These are phyloP conservation scores for Botryosphaeria dothidea DNA, from an alignment of 2,329 filamentous ascomycete genomes.

Conservation along the genomic window DNA sequence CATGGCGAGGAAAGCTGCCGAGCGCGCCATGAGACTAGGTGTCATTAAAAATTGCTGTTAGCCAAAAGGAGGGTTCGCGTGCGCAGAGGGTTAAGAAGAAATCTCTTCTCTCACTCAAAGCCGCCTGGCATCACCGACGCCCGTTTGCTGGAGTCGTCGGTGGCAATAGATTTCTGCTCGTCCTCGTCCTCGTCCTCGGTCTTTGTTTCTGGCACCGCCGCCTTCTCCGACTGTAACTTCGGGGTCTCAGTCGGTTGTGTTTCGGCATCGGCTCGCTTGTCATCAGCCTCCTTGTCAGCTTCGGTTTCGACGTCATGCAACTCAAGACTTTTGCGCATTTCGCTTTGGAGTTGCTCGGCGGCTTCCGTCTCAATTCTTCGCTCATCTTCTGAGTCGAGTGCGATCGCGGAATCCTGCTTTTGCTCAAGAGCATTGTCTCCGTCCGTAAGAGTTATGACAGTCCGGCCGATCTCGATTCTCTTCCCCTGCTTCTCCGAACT, in stretches of 20 bases:
- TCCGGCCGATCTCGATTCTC: constrained; percentile 40
- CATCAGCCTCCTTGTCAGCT: constrained; percentile 10
- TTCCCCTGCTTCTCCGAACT: constrained; percentile 30
- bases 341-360: constrained; percentile 35
- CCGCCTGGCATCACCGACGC: constrained; percentile 17
- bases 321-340: constrained; percentile 10
- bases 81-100: constrained; percentile 10
- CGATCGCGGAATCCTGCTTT: constrained; percentile 20
- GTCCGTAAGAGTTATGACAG: constrained; percentile 30
- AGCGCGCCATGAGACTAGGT: constrained; percentile 16
- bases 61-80: constrained; percentile 7
- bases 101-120: constrained; percentile 20
- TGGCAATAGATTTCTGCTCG: background rate
- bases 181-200: constrained; percentile 9
- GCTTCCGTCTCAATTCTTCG: constrained; percentile 36
- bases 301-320: background rate
- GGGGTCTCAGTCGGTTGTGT: background rate
- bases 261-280: constrained; percentile 7
- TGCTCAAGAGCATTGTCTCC: constrained; percentile 14
- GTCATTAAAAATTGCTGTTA: constrained; percentile 2
- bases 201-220: background rate
- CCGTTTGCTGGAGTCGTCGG: background rate
- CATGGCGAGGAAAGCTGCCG: constrained; percentile 14
- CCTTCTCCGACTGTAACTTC: constrained; percentile 10
- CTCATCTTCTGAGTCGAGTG: constrained; percentile 32